Conservation (phyloP, 2,329 filamentous ascomycete genomes). For the Colletotrichum costaricense region DNA sequence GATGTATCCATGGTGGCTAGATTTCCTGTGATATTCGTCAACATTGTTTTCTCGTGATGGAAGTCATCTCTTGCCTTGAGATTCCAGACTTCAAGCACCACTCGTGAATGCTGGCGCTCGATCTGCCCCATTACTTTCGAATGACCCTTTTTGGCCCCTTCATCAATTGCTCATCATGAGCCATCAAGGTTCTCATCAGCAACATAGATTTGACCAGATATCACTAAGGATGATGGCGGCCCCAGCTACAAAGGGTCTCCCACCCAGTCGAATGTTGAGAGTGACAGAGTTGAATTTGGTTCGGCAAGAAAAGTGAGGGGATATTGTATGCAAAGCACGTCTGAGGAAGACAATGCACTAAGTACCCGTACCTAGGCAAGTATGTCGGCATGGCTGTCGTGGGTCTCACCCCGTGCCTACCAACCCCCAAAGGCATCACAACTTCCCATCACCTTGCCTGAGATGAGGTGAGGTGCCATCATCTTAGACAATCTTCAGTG, state of each 20-base stretch:
- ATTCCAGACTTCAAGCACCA: neutral
- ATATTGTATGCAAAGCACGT: neutral
- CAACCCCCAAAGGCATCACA: neutral
- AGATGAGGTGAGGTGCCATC: neutral
- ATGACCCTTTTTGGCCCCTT: neutral
- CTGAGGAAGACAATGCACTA: slow-evolving; percentile 2
- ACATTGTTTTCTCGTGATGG: neutral
- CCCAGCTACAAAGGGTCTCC: neutral
- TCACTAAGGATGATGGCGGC: neutral
- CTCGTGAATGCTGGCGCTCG: neutral
- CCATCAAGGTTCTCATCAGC: neutral
- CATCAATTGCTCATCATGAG: neutral
- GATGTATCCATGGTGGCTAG: neutral
- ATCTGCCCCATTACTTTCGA: neutral
- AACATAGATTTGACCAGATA: neutral
- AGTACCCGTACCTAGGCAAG: neutral
- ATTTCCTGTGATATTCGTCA: neutral
- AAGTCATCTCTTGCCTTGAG: neutral
- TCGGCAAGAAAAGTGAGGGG: neutral
- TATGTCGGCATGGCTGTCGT: slow-evolving; percentile 20
- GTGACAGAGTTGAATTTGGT: neutral
- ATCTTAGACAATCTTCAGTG: neutral
- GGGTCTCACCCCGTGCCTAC: slow-evolving; percentile 11
- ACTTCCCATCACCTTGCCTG: neutral
- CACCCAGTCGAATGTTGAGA: neutral